Evolutionary conservation across 495 filamentous ascomycete species (phyloP).

Genomic region (Penicillium flavigenum): DNA sequence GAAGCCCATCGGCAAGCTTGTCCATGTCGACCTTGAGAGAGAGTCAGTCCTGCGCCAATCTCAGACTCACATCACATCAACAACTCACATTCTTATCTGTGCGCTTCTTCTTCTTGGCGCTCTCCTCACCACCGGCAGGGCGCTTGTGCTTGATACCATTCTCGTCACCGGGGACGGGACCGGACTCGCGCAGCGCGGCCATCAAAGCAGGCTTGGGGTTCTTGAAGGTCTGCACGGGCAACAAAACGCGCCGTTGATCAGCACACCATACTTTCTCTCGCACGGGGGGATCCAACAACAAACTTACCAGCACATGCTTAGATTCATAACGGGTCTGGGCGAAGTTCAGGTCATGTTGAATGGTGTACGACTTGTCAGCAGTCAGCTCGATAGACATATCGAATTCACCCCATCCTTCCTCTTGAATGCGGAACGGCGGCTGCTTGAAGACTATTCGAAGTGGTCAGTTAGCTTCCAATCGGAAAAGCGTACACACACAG

Average conservation of each 20-base stretch:
- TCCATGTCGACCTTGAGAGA: constrained; percentile 76
- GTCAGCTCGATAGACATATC: constrained; percentile 85
- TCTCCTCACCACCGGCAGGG: constrained; percentile 52
- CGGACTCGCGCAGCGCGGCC: constrained; percentile 71
- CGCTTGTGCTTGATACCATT: constrained; percentile 58
- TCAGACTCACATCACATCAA: background rate
- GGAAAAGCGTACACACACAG: background rate
- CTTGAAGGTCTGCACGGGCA: constrained; percentile 64
- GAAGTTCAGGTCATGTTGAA: constrained; percentile 94
- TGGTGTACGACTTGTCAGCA: constrained; percentile 76
- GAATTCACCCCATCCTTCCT: constrained; percentile 99
- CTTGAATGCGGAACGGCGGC: constrained; percentile 83
- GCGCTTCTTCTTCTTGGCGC: constrained; percentile 73
- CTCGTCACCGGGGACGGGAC: constrained; percentile 75
- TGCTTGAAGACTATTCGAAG: constrained; percentile 64
- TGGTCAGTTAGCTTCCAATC: background rate
- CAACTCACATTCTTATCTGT: constrained; percentile 63
- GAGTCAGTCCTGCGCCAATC: constrained; percentile 14
- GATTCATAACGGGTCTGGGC: constrained; percentile 75
- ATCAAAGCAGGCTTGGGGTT: constrained; percentile 86
- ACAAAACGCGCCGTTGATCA: background rate
- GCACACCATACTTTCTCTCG: background rate
- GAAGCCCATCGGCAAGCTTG: constrained; percentile 91
- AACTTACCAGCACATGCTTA: constrained; percentile 71
- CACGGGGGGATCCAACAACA: background rate